A percentile compares a stretch with the other conserved stretches of the same genome.
phyloP scores from a whole-genome alignment of 805 yeast species.

The Yamadazyma endophytica region DNA sequence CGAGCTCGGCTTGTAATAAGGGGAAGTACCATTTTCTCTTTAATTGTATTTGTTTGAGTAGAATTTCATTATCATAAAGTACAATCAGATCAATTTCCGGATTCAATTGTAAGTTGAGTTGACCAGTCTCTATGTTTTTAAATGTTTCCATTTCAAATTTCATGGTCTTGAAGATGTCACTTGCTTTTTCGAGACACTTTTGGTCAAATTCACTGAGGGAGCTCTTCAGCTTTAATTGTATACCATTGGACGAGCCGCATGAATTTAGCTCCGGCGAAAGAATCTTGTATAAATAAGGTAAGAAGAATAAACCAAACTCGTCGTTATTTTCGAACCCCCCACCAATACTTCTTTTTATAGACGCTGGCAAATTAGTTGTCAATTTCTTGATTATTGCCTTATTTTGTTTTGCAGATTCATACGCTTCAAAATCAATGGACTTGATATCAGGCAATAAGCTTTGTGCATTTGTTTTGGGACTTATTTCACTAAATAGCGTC shows the following conservation, averaged over 20 bases:
- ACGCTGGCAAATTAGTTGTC: slow-evolving; percentile 23
- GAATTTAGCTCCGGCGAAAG: slow-evolving; percentile 25
- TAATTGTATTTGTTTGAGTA: slow-evolving; percentile 20
- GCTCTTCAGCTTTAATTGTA: slow-evolving; percentile 14
- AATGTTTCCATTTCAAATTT: slow-evolving; percentile 36
- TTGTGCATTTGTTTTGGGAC: slow-evolving; percentile 19
- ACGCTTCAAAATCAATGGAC: slow-evolving; percentile 33
- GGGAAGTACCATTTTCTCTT: slow-evolving; percentile 35
- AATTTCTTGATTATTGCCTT: slow-evolving; percentile 27
- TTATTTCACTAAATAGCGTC: slow-evolving; percentile 60
- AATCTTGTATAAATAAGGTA: slow-evolving; percentile 31
- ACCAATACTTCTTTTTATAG: slow-evolving; percentile 25
- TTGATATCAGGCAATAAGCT: slow-evolving; percentile 28
- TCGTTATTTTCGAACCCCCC: slow-evolving; percentile 18
- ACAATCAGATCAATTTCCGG: slow-evolving; percentile 36
- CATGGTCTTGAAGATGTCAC: slow-evolving; percentile 34
- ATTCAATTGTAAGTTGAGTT: slow-evolving; percentile 20
- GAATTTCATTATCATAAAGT: slow-evolving; percentile 16
- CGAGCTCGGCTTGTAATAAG: slow-evolving; percentile 29
- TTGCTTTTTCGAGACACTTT: slow-evolving; percentile 29
- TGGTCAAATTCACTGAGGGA: slow-evolving; percentile 26
- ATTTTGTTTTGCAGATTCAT: slow-evolving; percentile 33
- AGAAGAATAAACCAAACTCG: slow-evolving; percentile 21
- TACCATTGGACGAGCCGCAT: slow-evolving; percentile 13
- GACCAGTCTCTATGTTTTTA: slow-evolving; percentile 30